Percentiles rank a stretch among this genome's conserved stretches.
Evolutionary conservation across 2,329 filamentous ascomycete genomes (phyloP).

Genomic region (Hyphodiscus sp.): DNA sequence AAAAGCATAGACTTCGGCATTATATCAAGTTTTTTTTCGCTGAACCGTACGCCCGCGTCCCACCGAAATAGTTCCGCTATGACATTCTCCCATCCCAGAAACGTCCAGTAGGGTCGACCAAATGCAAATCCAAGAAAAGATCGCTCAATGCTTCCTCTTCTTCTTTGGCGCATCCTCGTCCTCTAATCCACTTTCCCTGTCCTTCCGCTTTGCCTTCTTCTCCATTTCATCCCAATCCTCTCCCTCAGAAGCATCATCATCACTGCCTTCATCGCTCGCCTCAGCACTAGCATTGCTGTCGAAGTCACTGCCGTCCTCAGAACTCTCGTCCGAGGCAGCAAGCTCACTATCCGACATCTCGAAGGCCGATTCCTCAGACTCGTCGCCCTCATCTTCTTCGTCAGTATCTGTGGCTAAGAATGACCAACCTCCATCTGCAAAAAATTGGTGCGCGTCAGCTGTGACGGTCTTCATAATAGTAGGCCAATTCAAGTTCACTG

Average conservation of each 20-base stretch:
- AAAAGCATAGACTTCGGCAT: background rate
- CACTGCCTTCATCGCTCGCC: conserved; percentile 68
- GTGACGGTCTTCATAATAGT: conserved; percentile 99
- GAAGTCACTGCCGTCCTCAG: conserved; percentile 87
- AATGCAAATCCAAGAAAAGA: background rate
- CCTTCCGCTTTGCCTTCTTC: conserved; percentile 81
- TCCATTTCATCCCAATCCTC: conserved; percentile 95
- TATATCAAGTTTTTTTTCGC: background rate
- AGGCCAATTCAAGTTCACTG: conserved; percentile 96
- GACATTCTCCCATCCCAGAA: background rate
- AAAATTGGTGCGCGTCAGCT: conserved; percentile 90
- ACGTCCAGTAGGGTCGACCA: background rate
- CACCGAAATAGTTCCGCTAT: background rate
- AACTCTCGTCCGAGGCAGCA: conserved; percentile 63
- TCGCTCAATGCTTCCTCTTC: conserved; percentile 49
- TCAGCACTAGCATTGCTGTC: conserved; percentile 83
- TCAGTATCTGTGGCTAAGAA: conserved; percentile 87
- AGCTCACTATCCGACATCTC: conserved; percentile 85
- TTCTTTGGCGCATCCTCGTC: conserved; percentile 72
- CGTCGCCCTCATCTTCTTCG: conserved; percentile 68
- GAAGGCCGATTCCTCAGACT: conserved; percentile 87
- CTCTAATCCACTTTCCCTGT: conserved; percentile 56
- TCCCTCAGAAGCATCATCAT: conserved; percentile 69
- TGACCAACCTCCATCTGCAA: conserved; percentile 88
- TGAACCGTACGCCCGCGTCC: background rate